Evolutionary conservation across 176 grass and related monocot species (phyloP).

Genomic region (Chloris gayana): DNA sequence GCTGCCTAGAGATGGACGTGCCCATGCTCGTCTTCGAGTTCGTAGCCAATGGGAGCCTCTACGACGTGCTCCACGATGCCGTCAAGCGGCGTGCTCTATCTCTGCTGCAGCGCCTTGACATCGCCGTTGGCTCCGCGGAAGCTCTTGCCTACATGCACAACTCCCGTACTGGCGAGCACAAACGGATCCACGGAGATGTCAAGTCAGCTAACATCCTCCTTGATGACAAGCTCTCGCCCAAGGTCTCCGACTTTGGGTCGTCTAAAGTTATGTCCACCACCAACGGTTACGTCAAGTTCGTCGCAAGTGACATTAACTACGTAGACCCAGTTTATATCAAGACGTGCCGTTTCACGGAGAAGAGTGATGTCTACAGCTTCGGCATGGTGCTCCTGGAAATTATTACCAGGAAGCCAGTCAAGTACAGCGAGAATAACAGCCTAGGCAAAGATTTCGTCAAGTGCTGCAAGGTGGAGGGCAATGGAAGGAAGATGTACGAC

Average conservation of each 20-base stretch:
- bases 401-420: not conserved
- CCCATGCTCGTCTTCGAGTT: not conserved
- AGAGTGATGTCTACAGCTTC: slow-evolving; percentile 6
- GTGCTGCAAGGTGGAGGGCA: not conserved
- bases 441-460: not conserved
- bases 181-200: not conserved
- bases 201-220: slow-evolving; percentile 20
- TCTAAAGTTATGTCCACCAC: not conserved
- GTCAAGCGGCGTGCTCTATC: not conserved
- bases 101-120: not conserved
- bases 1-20: not conserved
- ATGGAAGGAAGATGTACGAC: not conserved
- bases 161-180: not conserved
- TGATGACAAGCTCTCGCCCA: not conserved
- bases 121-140: not conserved
- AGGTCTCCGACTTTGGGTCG: slow-evolving; percentile 5
- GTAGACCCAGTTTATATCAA: not conserved
- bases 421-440: not conserved
- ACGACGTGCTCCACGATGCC: not conserved
- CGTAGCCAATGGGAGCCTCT: not conserved
- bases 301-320: not conserved
- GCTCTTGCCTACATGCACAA: not conserved
- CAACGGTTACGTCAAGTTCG: not conserved
- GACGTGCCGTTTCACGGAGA: not conserved
- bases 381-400: slow-evolving; percentile 17